Percentiles rank a stretch among this genome's conserved stretches.
These are phyloP conservation scores for Beauveria pseudobassiana DNA, from an alignment of 2,329 filamentous ascomycete genomes.

Conservation along the genomic window DNA sequence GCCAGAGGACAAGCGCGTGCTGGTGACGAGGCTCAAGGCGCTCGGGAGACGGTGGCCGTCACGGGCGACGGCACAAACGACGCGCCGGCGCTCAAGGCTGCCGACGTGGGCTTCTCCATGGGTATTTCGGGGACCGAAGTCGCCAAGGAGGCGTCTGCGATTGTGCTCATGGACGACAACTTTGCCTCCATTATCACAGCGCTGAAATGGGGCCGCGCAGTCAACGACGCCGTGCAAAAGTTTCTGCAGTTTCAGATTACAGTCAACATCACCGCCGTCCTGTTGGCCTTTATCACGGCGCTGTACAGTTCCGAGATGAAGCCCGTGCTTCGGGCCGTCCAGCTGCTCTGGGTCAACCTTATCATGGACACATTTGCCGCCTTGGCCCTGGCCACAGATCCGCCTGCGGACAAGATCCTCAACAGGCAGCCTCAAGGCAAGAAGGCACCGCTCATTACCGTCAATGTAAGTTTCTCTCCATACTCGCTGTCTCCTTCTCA, in stretches of 20 bases:
- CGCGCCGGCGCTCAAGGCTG: constrained; percentile 51
- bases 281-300: constrained; percentile 52
- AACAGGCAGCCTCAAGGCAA: constrained; percentile 50
- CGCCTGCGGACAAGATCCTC: constrained; percentile 49
- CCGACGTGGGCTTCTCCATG: constrained; percentile 58
- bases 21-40: constrained; percentile 54
- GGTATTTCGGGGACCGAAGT: constrained; percentile 55
- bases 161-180: constrained; percentile 56
- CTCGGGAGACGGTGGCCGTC: constrained; percentile 52
- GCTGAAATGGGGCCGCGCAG: constrained; percentile 54
- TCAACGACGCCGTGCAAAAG: constrained; percentile 57
- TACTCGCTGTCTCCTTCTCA: neutral
- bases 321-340: constrained; percentile 51
- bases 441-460: constrained; percentile 63
- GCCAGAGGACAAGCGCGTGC: constrained; percentile 58
- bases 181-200: constrained; percentile 53
- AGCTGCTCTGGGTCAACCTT: constrained; percentile 56
- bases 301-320: constrained; percentile 42
- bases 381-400: constrained; percentile 57
- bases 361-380: constrained; percentile 64
- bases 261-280: constrained; percentile 54
- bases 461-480: constrained; percentile 27
- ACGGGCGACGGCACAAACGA: constrained; percentile 59
- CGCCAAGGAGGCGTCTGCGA: constrained; percentile 54
- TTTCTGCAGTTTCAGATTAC: constrained; percentile 59